phyloP scores from a whole-genome alignment of 257 asterid genomes.

The Ilex asprella region DNA sequence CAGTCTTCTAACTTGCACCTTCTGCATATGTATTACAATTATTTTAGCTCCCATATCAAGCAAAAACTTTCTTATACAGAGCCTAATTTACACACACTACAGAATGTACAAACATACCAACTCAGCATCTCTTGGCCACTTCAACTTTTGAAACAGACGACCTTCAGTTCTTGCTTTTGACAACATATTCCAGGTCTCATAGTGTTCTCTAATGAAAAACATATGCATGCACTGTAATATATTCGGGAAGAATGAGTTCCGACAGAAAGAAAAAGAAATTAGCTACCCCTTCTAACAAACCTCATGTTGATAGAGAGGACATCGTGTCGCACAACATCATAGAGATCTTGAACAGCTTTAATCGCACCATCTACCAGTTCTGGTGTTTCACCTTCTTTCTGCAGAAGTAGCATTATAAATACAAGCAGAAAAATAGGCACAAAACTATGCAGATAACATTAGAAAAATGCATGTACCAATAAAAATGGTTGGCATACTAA shows the following conservation, averaged over 20 bases:
- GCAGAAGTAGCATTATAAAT: slow-evolving; percentile 19
- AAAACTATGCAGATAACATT: no score
- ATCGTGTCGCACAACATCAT: slow-evolving; percentile 86
- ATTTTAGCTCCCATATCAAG: slow-evolving; percentile 18
- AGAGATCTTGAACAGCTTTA: slow-evolving; percentile 87
- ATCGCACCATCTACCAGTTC: slow-evolving; percentile 86
- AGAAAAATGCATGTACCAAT: no score
- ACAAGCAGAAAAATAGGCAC: slow-evolving; percentile 8
- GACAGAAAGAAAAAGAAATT: not conserved
- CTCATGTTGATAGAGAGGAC: slow-evolving; percentile 68
- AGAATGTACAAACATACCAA: slow-evolving; percentile 37
- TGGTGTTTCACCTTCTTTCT: slow-evolving; percentile 73
- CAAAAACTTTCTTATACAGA: not conserved
- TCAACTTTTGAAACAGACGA: slow-evolving; percentile 82
- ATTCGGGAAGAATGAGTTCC: not conserved
- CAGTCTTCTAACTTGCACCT: slow-evolving; percentile 64
- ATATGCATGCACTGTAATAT: slow-evolving; percentile 1
- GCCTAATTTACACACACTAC: not conserved
- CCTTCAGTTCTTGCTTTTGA: slow-evolving; percentile 83
- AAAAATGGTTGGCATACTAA: no score
- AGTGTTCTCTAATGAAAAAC: slow-evolving; percentile 53
- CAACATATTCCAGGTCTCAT: slow-evolving; percentile 70
- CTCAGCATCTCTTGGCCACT: slow-evolving; percentile 86
- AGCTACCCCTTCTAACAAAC: slow-evolving; percentile 33
- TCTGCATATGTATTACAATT: slow-evolving; percentile 40